These are phyloP conservation scores for Saccharomycodes ludwigii DNA, from an alignment of 805 yeast species.

Conservation along the genomic window DNA sequence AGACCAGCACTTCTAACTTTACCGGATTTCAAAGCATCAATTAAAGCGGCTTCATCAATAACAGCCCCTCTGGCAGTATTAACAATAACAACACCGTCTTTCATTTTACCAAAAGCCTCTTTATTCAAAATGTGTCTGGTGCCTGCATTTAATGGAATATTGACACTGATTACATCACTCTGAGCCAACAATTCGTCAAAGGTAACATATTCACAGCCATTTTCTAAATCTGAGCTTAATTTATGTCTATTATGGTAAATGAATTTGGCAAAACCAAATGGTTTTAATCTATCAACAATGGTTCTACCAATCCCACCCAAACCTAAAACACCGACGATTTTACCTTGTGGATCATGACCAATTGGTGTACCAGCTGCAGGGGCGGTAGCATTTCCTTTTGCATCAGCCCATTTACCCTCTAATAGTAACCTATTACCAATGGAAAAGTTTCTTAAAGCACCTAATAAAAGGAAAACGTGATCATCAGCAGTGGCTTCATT, in stretches of 20 bases:
- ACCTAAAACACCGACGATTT: slow-evolving; percentile 69
- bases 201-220: slow-evolving; percentile 56
- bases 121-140: slow-evolving; percentile 62
- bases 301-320: slow-evolving; percentile 88
- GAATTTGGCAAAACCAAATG: slow-evolving; percentile 65
- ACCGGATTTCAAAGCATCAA: slow-evolving; percentile 45
- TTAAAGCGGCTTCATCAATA: slow-evolving; percentile 51
- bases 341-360: slow-evolving; percentile 69
- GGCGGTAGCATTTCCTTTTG: slow-evolving; percentile 39
- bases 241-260: slow-evolving; percentile 60
- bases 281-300: slow-evolving; percentile 54
- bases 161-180: slow-evolving; percentile 62
- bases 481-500: slow-evolving; percentile 64
- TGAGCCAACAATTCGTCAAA: slow-evolving; percentile 53
- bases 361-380: slow-evolving; percentile 48
- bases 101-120: slow-evolving; percentile 53
- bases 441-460: slow-evolving; percentile 59
- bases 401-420: slow-evolving; percentile 55
- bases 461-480: slow-evolving; percentile 48
- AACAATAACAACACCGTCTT: slow-evolving; percentile 60
- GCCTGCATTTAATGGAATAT: slow-evolving; percentile 60
- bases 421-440: slow-evolving; percentile 40
- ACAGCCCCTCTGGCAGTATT: slow-evolving; percentile 89
- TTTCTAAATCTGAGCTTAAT: slow-evolving; percentile 46
- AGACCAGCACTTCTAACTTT: slow-evolving; percentile 57